Conservation (phyloP, 1,284 basidiomycete species). For the Flammula alnicola region DNA sequence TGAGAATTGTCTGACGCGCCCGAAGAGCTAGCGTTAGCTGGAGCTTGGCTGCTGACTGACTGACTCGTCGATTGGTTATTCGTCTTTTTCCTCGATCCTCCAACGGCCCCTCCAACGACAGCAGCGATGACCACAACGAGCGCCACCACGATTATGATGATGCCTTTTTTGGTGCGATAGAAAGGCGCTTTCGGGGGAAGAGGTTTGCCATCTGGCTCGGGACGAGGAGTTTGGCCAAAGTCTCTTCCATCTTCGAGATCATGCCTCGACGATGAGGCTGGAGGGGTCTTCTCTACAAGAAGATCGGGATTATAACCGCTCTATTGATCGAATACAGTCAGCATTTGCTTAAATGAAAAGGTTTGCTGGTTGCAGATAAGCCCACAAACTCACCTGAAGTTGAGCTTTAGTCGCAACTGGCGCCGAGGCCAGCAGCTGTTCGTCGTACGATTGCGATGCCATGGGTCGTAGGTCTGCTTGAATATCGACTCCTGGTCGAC, state of each 20-base stretch:
- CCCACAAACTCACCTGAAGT: conserved; percentile 41
- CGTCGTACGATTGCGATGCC: conserved; percentile 42
- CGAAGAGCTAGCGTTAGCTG: background rate
- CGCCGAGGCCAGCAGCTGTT: conserved; percentile 44
- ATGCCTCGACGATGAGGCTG: conserved; percentile 5
- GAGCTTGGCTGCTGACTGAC: background rate
- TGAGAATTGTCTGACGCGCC: background rate
- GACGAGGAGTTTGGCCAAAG: background rate
- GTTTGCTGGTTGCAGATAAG: background rate
- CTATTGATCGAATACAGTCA: conserved; percentile 10
- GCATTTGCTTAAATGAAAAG: background rate
- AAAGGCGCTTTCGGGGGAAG: conserved; percentile 27
- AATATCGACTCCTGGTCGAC: conserved; percentile 12
- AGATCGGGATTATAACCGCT: conserved; percentile 30
- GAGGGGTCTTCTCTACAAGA: conserved; percentile 20
- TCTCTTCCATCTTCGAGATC: conserved; percentile 6
- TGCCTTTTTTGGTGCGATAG: conserved; percentile 39
- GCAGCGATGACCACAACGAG: conserved; percentile 52
- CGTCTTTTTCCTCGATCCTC: conserved; percentile 46
- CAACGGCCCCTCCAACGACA: conserved; percentile 65
- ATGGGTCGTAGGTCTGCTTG: conserved; percentile 2
- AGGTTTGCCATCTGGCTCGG: background rate
- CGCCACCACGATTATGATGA: conserved; percentile 40
- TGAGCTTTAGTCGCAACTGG: conserved; percentile 51
- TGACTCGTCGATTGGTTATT: background rate